Evolutionary conservation across 2,329 filamentous ascomycete species (phyloP).

Genomic region (Fusarium albidum): DNA sequence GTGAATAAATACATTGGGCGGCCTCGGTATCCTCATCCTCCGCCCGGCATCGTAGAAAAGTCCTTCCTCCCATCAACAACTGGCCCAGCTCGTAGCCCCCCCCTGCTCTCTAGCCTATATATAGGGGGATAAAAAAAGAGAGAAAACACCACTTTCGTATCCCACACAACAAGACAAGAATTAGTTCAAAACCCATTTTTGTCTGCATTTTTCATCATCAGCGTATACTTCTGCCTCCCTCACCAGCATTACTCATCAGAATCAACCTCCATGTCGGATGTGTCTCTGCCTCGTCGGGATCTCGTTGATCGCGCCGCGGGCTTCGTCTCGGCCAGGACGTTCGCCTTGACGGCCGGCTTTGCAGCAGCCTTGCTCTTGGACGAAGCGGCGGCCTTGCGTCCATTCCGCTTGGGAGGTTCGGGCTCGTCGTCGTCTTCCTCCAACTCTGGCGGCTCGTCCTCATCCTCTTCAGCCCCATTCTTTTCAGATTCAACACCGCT

Average conservation of each 20-base stretch:
- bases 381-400: constrained; percentile 29
- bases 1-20: constrained; percentile 28
- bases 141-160: constrained; percentile 10
- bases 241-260: constrained; percentile 43
- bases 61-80: constrained; percentile 12
- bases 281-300: constrained; percentile 40
- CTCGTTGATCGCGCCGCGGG: constrained; percentile 38
- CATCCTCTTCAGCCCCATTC: constrained; percentile 13
- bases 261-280: constrained; percentile 48
- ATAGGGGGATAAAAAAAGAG: constrained; percentile 20
- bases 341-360: constrained; percentile 39
- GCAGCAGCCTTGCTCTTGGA: constrained; percentile 35
- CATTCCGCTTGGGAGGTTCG: constrained; percentile 37
- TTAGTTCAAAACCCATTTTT: constrained; percentile 19
- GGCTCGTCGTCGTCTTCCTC: constrained; percentile 33
- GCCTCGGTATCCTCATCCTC: constrained; percentile 39
- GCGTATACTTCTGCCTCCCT: neutral
- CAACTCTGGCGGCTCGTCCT: constrained; percentile 24
- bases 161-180: constrained; percentile 18
- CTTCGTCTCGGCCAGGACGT: constrained; percentile 27
- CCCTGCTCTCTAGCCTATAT: constrained; percentile 32
- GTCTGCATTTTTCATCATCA: constrained; percentile 24
- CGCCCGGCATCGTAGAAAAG: constrained; percentile 28
- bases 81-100: constrained; percentile 10
- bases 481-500: constrained; percentile 22